Base-by-base conservation (phyloP, 257 asterid genomes). In the Solanum tarapatanum region DNA sequence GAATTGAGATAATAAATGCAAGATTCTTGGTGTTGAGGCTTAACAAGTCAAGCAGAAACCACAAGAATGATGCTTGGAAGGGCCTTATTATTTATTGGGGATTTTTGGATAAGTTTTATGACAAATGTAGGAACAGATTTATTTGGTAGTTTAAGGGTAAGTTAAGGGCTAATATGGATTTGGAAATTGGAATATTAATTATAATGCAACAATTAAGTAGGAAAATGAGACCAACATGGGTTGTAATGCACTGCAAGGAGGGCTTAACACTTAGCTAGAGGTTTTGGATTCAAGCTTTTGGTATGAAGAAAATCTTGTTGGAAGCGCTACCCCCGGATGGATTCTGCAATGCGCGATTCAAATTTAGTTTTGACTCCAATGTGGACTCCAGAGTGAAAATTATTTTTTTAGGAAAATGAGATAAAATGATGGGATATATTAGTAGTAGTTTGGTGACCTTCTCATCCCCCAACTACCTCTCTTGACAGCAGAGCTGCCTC, bases 381-480 rank as follows among this genome's bases (percentile, higher is more conserved):
- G 9, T 16, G 3, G 0, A 7, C 10, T 16, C 8, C 23, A 1
- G 8, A 48, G 58, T 1, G 21, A 48, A 13, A 48, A 48, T 13
- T 45, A 45, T 43, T 11, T 12, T 43, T 43, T 43, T 43, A 43
- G 55, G 55, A 43, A 43, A 12, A 43, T 55, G 23, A 17, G 23
- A 55, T 55, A 55, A 55, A 64, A 77, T 45, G 87, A 85, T 83
- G 74, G 51, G 7, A 55, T 23, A 62, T 73, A 70, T 86, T 87
- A 43, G 55, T 16, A 83, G 70, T 28, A 69, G 94, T 93, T 94
- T 90, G 98, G 96, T 92, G 91, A 91, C 93, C 87, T 88, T 43
- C 66, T 64, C 80, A 86, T 74, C 88, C 90, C 92, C 93, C 91
- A 93, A 93, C 95, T 88, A 94, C 97, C 95, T 26, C 73, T 51